Evolutionary conservation across 2,329 filamentous ascomycete species (phyloP).

Genomic region (Epichloe aotearoae): DNA sequence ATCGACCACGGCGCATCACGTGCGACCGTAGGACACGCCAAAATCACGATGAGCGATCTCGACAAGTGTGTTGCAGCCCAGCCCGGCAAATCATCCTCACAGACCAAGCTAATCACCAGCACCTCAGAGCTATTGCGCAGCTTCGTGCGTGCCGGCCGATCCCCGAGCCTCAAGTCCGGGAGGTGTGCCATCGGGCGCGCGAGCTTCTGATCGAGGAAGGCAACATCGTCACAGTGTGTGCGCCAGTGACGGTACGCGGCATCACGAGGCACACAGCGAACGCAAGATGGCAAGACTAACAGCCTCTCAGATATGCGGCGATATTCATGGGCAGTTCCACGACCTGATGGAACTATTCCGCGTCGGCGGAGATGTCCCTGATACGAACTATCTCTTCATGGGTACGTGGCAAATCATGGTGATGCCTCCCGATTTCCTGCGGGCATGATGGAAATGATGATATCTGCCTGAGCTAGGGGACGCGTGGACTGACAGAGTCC

Average conservation of each 20-base stretch:
- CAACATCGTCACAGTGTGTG: conserved; percentile 90
- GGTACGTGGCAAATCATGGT: conserved; percentile 33
- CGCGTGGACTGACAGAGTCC: background rate
- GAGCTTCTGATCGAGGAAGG: conserved; percentile 95
- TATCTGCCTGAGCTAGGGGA: background rate
- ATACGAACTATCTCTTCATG: conserved; percentile 97
- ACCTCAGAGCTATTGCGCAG: conserved; percentile 74
- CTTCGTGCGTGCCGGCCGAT: conserved; percentile 92
- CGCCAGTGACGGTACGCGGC: conserved; percentile 68
- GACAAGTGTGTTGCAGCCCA: conserved; percentile 54
- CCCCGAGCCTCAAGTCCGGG: conserved; percentile 85
- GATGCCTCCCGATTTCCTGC: too few species aligned
- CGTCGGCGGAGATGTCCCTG: conserved; percentile 83
- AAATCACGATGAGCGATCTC: conserved; percentile 68
- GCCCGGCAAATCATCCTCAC: background rate
- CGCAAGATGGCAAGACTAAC: background rate
- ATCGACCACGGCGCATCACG: conserved; percentile 9
- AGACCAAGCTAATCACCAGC: background rate
- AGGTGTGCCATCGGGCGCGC: conserved; percentile 92
- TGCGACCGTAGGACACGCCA: conserved; percentile 2
- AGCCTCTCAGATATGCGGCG: conserved; percentile 64
- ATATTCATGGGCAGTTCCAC: conserved; percentile 94
- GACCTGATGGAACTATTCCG: conserved; percentile 94
- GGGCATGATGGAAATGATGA: background rate
- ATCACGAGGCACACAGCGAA: background rate